Base-by-base conservation (phyloP, 768 basidiomycete genomes). In the Xerocomus brunneocitrinus region DNA sequence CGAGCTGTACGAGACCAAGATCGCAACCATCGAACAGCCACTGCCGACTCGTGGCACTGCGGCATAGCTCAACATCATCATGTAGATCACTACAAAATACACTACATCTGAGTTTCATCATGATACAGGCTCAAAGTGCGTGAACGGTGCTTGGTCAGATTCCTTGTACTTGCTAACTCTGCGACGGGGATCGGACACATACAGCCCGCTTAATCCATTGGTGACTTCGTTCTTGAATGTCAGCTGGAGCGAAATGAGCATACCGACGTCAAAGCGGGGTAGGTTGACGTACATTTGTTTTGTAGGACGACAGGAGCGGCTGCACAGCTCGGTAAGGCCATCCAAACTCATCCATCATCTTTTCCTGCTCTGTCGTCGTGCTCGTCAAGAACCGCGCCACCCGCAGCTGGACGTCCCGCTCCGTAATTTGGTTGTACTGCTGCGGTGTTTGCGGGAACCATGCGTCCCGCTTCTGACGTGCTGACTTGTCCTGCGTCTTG, bases 251-350 rank as follows among this genome's bases (percentile, higher is more conserved):
- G 10, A 35, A 0, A 3, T 53, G 22, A 57, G 28, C 14, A 4
- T 1, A 2, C 22, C 5, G 12, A 27, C 1, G 38, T 30, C 39
- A 30, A 10, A 34, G 38, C 13, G 32, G 35, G 14, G 9, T 10
- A 3, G 14, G 4, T 3, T 27, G 14, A 66, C 78, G 57, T 57
- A 82, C 79, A 55, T 78, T 73, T 30, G 62, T 60, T 34, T 70
- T 61, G 59, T 74, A 81, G 4, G 66, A 65, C 0, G 72, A 63
- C 35, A 68, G 56, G 40, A 85, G 69, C 3, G 79, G 74, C 13
- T 70, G 58, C 19, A 78, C 76, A 49, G 78, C 76, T 38, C 75
- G 71, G 68, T 70, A 80, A 0, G 74, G 73, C 84, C 83, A 85
- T 0, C 70, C 67, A 61, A 71, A 83, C 49, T 80, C 73, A 28